Evolutionary conservation across 2,329 filamentous ascomycete species (phyloP).

Genomic region (Colletotrichum sp.): DNA sequence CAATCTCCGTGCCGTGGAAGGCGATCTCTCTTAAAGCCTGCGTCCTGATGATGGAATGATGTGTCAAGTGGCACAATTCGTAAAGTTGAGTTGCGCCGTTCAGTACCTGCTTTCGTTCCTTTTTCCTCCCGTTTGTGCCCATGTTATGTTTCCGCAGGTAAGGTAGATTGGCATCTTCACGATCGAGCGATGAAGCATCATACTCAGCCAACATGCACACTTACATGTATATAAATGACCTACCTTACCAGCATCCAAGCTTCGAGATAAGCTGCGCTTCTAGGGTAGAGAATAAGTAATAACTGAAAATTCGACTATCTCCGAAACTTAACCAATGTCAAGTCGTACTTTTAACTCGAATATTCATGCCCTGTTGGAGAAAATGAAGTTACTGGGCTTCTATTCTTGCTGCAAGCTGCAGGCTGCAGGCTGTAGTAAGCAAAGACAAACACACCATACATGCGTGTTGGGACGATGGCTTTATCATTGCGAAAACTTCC

Average conservation of each 20-base stretch:
- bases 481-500: background rate
- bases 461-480: rapidly evolving
- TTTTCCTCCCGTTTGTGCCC: background rate
- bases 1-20: background rate
- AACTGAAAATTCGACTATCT: background rate
- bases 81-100: background rate
- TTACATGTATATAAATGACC: background rate
- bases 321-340: background rate
- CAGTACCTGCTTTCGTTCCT: background rate
- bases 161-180: background rate
- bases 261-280: background rate
- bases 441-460: background rate
- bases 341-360: background rate
- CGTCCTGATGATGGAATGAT: background rate
- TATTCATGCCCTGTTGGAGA: background rate
- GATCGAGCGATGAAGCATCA: background rate
- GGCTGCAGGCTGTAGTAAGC: background rate
- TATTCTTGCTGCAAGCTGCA: background rate
- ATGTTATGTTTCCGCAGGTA: too few relatives aligned
- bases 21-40: background rate
- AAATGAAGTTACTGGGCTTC: background rate
- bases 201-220: background rate
- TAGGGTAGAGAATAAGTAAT: background rate
- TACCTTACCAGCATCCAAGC: background rate
- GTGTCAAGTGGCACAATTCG: background rate